phyloP scores from a whole-genome alignment of 2,329 filamentous ascomycete species.

The Keithomyces neogunnii region DNA sequence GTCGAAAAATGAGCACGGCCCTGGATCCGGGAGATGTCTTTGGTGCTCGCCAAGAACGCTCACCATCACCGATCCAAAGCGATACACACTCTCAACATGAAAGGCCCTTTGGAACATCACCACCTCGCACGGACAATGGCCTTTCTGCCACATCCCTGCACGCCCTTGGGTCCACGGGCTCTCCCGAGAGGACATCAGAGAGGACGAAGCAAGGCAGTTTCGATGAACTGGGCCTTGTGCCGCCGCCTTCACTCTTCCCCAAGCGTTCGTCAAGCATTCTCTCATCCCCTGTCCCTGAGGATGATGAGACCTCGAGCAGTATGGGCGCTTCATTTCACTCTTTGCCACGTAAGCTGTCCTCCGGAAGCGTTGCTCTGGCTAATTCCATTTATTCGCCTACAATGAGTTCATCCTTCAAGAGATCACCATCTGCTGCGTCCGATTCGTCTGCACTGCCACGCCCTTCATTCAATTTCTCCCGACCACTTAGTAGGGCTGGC shows the following conservation, averaged over 20 bases:
- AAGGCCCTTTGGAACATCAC: conserved; percentile 18
- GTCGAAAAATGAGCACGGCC: conserved; percentile 29
- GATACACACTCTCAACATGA: conserved; percentile 23
- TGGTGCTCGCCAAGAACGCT: conserved; percentile 49
- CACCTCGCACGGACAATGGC: conserved; percentile 23
- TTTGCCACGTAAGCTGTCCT: conserved; percentile 69
- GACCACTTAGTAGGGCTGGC: conserved; percentile 71
- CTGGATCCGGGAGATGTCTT: conserved; percentile 35
- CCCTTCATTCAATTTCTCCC: conserved; percentile 87
- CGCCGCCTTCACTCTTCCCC: conserved; percentile 40
- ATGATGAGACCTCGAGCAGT: conserved; percentile 56
- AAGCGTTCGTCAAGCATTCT: conserved; percentile 51
- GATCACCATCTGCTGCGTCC: conserved; percentile 79
- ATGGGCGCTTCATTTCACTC: conserved; percentile 50
- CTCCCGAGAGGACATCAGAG: conserved; percentile 39
- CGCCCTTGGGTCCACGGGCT: conserved; percentile 25
- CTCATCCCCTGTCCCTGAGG: conserved; percentile 58
- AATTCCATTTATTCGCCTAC: conserved; percentile 46
- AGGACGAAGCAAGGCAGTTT: conserved; percentile 36
- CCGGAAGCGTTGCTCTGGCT: conserved; percentile 49
- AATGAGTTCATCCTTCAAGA: conserved; percentile 48
- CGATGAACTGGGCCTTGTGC: conserved; percentile 42
- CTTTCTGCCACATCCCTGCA: conserved; percentile 25
- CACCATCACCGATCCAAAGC: conserved; percentile 43
- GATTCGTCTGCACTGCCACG: conserved; percentile 66